Percentiles rank a stretch among this genome's conserved stretches.
phyloP scores from a whole-genome alignment of 441 rosid species.

The Adansonia gregorii region DNA sequence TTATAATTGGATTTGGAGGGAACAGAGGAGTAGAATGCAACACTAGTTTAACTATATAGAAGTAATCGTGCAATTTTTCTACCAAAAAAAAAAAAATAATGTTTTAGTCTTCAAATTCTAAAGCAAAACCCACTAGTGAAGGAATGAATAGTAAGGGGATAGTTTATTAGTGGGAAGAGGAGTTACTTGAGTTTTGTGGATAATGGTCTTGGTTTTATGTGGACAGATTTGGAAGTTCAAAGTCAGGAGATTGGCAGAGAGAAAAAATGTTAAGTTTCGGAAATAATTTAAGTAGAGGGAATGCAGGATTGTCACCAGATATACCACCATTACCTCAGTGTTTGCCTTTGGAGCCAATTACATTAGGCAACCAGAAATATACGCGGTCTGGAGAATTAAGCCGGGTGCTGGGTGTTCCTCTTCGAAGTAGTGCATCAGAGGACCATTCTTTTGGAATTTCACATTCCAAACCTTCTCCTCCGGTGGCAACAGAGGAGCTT shows the following conservation, averaged over 20 bases:
- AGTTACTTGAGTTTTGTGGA: neutral
- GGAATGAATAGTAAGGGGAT: no score
- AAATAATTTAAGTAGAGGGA: conserved; percentile 56
- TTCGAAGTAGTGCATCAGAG: conserved; percentile 48
- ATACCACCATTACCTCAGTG: conserved; percentile 52
- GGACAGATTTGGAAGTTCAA: conserved; percentile 35
- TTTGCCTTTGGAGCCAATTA: conserved; percentile 62
- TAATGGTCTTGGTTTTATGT: conserved; percentile 29
- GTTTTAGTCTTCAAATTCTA: neutral
- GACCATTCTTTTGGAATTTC: conserved; percentile 56
- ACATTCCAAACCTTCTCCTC: conserved; percentile 48
- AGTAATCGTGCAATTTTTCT: neutral
- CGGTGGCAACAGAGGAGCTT: conserved; percentile 65
- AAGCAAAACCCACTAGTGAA: no score
- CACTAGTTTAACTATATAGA: neutral
- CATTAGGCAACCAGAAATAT: conserved; percentile 53
- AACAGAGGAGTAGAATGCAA: no score
- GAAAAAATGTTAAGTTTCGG: conserved; percentile 60
- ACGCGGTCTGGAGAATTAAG: conserved; percentile 63
- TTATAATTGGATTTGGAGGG: no score
- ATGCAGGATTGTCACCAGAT: conserved; percentile 54
- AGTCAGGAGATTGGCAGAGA: conserved; percentile 31
- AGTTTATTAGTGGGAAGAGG: neutral
- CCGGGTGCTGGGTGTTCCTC: conserved; percentile 57
- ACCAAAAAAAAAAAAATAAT: neutral